Evolutionary conservation across 768 basidiomycete genomes (phyloP).

Genomic region (Auriscalpium orientale): DNA sequence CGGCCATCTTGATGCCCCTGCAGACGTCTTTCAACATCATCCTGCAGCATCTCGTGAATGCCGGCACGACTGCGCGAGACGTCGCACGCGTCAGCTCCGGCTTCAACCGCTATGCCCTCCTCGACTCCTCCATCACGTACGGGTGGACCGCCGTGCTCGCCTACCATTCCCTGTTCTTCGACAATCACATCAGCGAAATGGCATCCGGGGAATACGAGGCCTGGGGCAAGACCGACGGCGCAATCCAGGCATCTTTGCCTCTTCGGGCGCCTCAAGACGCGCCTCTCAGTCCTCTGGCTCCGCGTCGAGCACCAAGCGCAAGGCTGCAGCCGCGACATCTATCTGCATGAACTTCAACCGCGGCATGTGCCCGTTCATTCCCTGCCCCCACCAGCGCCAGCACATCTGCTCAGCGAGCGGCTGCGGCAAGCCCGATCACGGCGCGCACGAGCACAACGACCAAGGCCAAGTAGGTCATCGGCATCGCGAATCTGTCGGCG

Average conservation of each 20-base stretch:
- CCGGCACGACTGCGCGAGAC: background rate
- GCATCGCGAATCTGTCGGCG: no score
- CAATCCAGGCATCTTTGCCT: background rate
- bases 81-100: background rate
- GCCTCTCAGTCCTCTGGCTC: background rate
- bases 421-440: background rate
- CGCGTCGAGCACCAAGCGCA: background rate
- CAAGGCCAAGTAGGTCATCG: background rate
- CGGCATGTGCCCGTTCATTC: background rate
- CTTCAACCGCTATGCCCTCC: constrained; percentile 3
- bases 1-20: constrained; percentile 12
- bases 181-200: background rate
- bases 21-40: constrained; percentile 9
- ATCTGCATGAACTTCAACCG: background rate
- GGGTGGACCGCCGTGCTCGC: constrained; percentile 9
- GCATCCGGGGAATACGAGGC: background rate
- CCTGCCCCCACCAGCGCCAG: background rate
- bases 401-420: background rate
- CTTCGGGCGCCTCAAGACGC: background rate
- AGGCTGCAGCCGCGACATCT: background rate
- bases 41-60: background rate
- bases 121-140: background rate
- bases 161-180: constrained; percentile 1
- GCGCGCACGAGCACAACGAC: background rate
- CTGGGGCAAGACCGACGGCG: background rate